phyloP scores from a whole-genome alignment of 768 basidiomycete species.

The Rhodotorula toruloides region DNA sequence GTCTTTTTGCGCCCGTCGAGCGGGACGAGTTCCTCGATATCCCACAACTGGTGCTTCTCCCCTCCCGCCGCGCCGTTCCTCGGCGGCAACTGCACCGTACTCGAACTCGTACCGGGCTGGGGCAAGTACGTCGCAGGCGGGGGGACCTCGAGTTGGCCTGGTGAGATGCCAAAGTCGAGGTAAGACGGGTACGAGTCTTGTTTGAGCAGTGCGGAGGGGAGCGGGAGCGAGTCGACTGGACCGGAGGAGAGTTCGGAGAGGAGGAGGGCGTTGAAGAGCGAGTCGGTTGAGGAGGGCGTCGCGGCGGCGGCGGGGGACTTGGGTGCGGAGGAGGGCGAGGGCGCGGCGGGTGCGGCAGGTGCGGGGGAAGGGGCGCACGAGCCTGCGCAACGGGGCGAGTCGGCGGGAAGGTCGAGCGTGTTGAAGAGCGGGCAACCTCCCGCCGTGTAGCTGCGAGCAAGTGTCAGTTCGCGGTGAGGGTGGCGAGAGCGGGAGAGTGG shows the following conservation, averaged over 20 bases:
- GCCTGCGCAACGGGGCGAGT: neutral
- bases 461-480: too few species aligned
- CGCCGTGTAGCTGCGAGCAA: constrained; percentile 5
- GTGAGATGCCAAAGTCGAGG: constrained; percentile 25
- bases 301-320: neutral
- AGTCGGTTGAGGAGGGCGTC: neutral
- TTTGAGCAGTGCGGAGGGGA: neutral
- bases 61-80: neutral
- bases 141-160: constrained; percentile 8
- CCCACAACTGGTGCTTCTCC: constrained; percentile 11
- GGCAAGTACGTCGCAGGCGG: neutral
- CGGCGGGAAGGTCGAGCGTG: constrained; percentile 12
- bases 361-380: constrained; percentile 8
- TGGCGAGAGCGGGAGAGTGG: too few species aligned
- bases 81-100: neutral
- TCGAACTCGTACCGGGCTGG: neutral
- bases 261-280: constrained; percentile 1
- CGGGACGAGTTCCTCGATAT: constrained; percentile 28
- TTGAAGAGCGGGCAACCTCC: constrained; percentile 29
- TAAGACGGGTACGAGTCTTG: neutral
- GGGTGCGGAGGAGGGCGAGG: neutral
- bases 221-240: neutral
- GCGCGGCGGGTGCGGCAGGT: neutral
- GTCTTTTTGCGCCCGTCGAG: neutral
- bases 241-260: neutral